Evolutionary conservation across 192 early-diverging fungal genomes (phyloP), one percentile per base, ranked within the genome.

Genomic region (Backusella macrospora): DNA sequence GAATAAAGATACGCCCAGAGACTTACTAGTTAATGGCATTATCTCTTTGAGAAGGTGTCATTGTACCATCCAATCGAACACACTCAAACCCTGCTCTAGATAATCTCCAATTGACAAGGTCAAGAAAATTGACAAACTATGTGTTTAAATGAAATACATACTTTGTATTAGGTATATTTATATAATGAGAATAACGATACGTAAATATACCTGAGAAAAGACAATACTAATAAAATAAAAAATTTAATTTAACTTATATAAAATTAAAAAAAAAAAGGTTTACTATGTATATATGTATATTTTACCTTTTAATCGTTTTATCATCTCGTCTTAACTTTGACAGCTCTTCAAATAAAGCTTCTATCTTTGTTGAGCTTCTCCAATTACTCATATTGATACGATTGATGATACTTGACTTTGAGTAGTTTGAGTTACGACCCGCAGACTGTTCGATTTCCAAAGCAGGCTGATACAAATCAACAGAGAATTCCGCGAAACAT

Each of bases 331-430:
- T 90, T 38, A 94, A 86, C 6, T 78, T 79, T 18, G 90, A 90
- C 34, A 96, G 84, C 59, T 98, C 95, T 80, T 96, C 95, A 8
- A 96, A 92, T 14, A 98, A 85, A 0, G 95, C 95, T 78, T 98
- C 95, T 72, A 98, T 98, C 78, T 98, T 98, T 55, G 96, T 95
- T 37, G 92, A 94, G 52, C 92, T 94, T 44, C 91, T 79, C 96
- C 96, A 98, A 8, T 84, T 87, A 45, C 77, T 74, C 90, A 98
- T 91, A 79, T 98, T 89, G 62, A 98, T 95, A 42, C 94, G 91
- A 76, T 96, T 96, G 42, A 98, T 88, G 72, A 98, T 98, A n/a
- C 90, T 92, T 16, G 84, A 82, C 47, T 89, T 85, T 6, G 86
- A 80, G 34, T 75, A 84, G 3, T 83, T 81, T 47, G 77, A 65